Evolutionary conservation across 1,139 yeast species (phyloP).

Genomic region (Blastobotrys proliferans): DNA sequence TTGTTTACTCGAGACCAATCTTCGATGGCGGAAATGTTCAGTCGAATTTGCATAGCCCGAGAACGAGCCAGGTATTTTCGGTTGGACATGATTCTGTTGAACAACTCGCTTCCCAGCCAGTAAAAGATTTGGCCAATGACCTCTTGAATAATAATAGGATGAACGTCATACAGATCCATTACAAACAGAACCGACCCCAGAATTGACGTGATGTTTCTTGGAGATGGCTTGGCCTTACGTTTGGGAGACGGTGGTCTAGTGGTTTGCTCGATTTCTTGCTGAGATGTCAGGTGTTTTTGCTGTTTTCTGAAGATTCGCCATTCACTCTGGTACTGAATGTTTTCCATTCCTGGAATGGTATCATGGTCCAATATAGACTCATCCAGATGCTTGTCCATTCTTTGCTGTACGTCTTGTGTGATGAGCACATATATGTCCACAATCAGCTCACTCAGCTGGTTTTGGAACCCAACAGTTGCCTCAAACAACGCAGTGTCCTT

Average conservation of each 20-base stretch:
- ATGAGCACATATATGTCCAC: slow-evolving; percentile 35
- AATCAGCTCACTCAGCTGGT: slow-evolving; percentile 33
- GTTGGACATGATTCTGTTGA: slow-evolving; percentile 66
- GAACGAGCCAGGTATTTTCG: slow-evolving; percentile 71
- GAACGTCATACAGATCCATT: slow-evolving; percentile 74
- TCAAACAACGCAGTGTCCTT: slow-evolving; percentile 35
- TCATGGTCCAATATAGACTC: slow-evolving; percentile 41
- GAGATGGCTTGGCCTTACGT: slow-evolving; percentile 72
- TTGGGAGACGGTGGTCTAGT: slow-evolving; percentile 70
- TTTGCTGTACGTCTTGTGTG: slow-evolving; percentile 38
- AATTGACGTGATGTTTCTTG: slow-evolving; percentile 78
- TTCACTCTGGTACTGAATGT: slow-evolving; percentile 40
- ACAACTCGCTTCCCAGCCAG: slow-evolving; percentile 68
- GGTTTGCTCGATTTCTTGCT: slow-evolving; percentile 58
- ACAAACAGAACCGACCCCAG: slow-evolving; percentile 87
- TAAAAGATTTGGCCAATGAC: slow-evolving; percentile 74
- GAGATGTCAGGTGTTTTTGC: slow-evolving; percentile 32
- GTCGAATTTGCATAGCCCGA: slow-evolving; percentile 82
- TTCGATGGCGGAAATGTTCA: slow-evolving; percentile 79
- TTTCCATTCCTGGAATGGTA: slow-evolving; percentile 43
- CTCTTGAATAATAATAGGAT: slow-evolving; percentile 69
- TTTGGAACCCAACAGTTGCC: slow-evolving; percentile 33
- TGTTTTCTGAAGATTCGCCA: slow-evolving; percentile 39
- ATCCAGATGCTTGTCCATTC: slow-evolving; percentile 37
- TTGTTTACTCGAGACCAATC: slow-evolving; percentile 91